Evolutionary conservation across 1,284 basidiomycete genomes (phyloP).

Genomic region (Grifola frondosa): DNA sequence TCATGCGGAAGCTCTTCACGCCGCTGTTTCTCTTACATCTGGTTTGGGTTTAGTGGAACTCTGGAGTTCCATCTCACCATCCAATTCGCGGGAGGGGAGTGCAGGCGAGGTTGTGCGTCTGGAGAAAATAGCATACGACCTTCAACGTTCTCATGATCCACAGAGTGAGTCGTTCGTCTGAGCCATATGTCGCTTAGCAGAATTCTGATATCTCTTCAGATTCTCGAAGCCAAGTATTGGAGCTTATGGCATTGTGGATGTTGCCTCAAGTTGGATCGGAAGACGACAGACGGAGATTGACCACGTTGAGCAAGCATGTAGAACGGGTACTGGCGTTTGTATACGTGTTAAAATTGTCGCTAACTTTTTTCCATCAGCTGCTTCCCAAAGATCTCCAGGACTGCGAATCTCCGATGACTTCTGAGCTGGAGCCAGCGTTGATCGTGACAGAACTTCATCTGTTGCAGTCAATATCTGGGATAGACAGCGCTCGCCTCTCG

Average conservation of each 20-base stretch:
- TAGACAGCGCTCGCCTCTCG: no score
- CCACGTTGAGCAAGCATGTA: conserved; percentile 4
- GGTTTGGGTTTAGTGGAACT: conserved; percentile 20
- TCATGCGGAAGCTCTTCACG: conserved; percentile 5
- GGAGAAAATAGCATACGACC: conserved; percentile 5
- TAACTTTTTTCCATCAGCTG: not conserved
- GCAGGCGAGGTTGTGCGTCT: conserved; percentile 1
- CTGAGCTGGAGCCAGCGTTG: no score
- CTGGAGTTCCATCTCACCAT: conserved; percentile 13
- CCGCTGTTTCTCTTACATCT: conserved; percentile 16
- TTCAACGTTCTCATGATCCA: not conserved
- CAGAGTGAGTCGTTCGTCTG: not conserved
- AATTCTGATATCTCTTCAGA: conserved; percentile 21
- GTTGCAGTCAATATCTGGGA: no score
- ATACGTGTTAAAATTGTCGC: not conserved
- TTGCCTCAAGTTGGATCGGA: conserved; percentile 24
- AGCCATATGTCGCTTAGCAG: not conserved
- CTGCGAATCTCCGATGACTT: not conserved
- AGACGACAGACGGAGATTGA: conserved; percentile 7
- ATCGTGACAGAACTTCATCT: no score
- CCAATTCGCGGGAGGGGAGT: not conserved
- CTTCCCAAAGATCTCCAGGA: not conserved
- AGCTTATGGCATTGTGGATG: conserved; percentile 41
- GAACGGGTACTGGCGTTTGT: no score
- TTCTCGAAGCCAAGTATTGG: conserved; percentile 38